Base-by-base conservation (phyloP, 2,329 filamentous ascomycete species). In the Pseudopyrenochaeta lycopersici region DNA sequence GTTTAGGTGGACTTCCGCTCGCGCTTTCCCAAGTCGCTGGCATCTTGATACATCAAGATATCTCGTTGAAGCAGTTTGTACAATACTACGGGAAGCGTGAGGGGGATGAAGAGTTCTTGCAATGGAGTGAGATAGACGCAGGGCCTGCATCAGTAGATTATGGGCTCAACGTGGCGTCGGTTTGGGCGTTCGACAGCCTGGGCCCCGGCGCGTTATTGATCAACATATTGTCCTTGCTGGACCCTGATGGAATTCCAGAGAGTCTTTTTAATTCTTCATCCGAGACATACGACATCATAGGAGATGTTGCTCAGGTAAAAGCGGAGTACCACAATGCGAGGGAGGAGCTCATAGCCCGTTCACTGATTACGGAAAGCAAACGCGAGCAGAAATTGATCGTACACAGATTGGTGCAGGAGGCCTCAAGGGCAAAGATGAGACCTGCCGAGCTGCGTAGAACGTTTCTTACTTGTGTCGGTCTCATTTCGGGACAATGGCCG, bases 1-100 rank as follows among this genome's bases (percentile, higher is more conserved):
- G 39, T 2, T 30, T 63, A 5, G 57, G 58, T 10, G 60, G 60
- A 15, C 30, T 63, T 6, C 60, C 60, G 1, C 38, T 63, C 1
- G 57, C 57, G 18, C 3, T 63, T 9, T 41, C 54, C 2, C 60
- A 63, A 21, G 58, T 61, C 48, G 60, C 49, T 0, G 36, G 49
- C 6, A 40, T 60, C 30, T 55, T 60, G 29, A 40, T n/a, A 2
- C 30, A 40, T 9, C 17, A 42, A 10, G 27, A 44, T 5, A 31
- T 54, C 7, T 33, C 54, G 1, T 52, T 58, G 23, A 10, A n/a
- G 27, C 41, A 52, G 15, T 59, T 59, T 29, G 7, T 49, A 1
- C 18, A 23, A 23, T 33, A n/a, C 14, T 43, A 17, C n/a, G 40
- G 18, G 40, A n/a, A 43, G 27, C 40, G 18, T 11, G 40, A 43